These are phyloP conservation scores for Sordaria brevicollis DNA, from an alignment of 495 filamentous ascomycete genomes.

Conservation along the genomic window DNA sequence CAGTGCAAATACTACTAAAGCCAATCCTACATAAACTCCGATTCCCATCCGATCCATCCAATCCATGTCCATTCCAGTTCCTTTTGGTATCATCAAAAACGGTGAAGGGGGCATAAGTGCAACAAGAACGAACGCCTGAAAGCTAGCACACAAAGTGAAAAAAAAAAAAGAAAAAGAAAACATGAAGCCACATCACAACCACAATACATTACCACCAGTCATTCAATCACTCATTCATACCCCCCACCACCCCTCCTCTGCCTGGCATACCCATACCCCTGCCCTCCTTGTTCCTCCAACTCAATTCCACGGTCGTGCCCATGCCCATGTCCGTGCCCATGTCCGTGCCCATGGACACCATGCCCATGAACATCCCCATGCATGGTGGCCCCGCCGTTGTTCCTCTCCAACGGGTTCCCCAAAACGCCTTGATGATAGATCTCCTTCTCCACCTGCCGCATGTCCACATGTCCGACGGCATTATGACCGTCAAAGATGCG, in stretches of 20 bases:
- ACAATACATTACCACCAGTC: not conserved
- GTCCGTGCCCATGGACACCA: too few species aligned
- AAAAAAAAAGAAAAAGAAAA: not conserved
- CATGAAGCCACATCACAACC: not conserved
- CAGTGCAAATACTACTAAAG: not conserved
- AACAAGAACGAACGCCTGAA: not conserved
- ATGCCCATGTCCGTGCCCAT: too few species aligned
- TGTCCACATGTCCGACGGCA: slow-evolving; percentile 41
- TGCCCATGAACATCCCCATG: not conserved
- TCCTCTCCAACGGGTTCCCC: slow-evolving; percentile 20
- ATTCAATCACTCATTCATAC: not conserved
- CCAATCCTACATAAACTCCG: not conserved
- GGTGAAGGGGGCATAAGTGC: not conserved
- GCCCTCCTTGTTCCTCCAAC: too few species aligned
- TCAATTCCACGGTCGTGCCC: too few species aligned
- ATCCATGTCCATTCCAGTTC: not conserved
- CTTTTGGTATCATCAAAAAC: not conserved
- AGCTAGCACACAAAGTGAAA: too few species aligned
- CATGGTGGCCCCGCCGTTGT: slow-evolving; percentile 3
- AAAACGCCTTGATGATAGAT: slow-evolving; percentile 22
- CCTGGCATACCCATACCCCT: not conserved
- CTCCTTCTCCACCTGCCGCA: slow-evolving; percentile 38
- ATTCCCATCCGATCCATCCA: not conserved
- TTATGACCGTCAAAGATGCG: slow-evolving; percentile 48
- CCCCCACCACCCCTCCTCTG: not conserved